Conservation (phyloP, 129 eudicot species). For the Silybum marianum region DNA sequence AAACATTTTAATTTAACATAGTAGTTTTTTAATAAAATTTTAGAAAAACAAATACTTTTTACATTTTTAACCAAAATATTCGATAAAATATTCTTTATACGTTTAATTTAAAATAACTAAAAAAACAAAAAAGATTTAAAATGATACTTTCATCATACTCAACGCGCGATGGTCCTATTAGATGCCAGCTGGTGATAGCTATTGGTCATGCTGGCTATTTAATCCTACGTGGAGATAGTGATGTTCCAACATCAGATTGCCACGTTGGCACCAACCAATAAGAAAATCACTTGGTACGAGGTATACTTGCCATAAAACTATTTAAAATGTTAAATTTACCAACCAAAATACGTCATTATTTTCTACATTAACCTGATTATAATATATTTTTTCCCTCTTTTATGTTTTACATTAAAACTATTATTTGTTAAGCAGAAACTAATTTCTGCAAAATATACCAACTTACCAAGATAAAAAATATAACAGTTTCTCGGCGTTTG, state of each 20-base stretch:
- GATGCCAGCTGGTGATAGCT: conserved; percentile 1
- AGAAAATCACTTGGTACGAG: not conserved
- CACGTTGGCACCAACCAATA: not conserved
- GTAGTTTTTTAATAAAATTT: no score
- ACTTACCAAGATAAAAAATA: no score
- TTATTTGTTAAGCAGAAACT: no score
- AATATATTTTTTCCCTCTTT: no score
- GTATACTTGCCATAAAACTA: not conserved
- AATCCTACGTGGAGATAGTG: not conserved
- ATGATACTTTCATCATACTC: not conserved
- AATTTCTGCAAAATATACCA: no score
- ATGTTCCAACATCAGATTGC: not conserved
- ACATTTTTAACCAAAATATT: no score
- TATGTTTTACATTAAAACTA: no score
- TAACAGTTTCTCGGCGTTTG: no score
- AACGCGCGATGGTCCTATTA: not conserved
- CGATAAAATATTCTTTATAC: not conserved
- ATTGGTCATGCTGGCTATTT: not conserved
- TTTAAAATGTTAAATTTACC: not conserved
- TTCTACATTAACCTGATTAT: no score
- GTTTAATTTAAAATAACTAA: not conserved
- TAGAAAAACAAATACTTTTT: no score
- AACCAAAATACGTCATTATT: not conserved
- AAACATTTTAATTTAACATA: no score
- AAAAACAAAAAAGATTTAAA: not conserved